phyloP scores from a whole-genome alignment of 2,329 filamentous ascomycete genomes.

The Sordariomycetes sp. region DNA sequence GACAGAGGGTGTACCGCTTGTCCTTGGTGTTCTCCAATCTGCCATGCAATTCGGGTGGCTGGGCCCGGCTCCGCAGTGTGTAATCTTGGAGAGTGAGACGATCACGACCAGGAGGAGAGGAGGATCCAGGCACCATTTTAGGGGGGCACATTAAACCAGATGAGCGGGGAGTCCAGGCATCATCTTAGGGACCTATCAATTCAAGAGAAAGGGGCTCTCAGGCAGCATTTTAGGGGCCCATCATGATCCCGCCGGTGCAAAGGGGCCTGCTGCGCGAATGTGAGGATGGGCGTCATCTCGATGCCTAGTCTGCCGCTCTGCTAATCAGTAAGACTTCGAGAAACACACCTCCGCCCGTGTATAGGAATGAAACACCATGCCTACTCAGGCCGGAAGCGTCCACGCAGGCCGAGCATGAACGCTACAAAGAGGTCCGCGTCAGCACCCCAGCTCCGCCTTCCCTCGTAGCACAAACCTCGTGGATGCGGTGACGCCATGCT shows the following conservation, averaged over 20 bases:
- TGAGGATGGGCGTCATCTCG: background rate
- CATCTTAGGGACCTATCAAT: constrained; percentile 1
- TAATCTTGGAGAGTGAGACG: too few relatives aligned
- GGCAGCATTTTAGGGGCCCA: background rate
- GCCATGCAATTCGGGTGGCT: background rate
- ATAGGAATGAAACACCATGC: background rate
- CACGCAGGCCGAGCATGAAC: background rate
- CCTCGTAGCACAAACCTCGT: background rate
- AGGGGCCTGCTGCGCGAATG: background rate
- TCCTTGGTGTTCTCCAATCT: background rate
- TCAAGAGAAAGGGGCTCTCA: background rate
- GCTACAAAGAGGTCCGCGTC: background rate
- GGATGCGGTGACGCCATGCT: background rate
- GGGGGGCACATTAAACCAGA: background rate
- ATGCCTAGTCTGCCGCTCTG: background rate
- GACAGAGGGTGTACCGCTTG: background rate
- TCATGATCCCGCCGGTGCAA: background rate
- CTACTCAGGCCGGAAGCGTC: background rate
- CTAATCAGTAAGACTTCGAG: background rate
- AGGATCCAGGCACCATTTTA: background rate
- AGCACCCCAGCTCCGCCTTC: background rate
- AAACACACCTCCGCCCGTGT: background rate
- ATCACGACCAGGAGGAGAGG: background rate
- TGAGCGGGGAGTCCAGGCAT: background rate
- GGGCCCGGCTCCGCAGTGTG: background rate